Base-by-base conservation (phyloP, 148 eudicot species). In the Vaccinium myrtillus region DNA sequence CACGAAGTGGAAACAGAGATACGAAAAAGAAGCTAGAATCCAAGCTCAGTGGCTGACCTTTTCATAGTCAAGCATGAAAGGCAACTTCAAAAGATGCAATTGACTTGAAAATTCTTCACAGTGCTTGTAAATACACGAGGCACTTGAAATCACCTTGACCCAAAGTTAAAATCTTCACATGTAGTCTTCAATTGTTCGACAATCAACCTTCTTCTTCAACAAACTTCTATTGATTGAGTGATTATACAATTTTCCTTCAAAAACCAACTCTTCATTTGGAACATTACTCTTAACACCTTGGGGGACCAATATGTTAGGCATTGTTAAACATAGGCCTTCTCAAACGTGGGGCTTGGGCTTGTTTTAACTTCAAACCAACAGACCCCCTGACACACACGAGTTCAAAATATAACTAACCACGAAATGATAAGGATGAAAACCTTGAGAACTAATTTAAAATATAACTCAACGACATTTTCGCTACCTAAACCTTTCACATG, bases 361-460 rank as follows among this genome's bases (percentile, higher is more conserved):
- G 93, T 90, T 92, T 84, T 91, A 90, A 90, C 93, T 92, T 90
- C 93, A 93, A 93, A 93, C 94, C 91, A 91, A 91, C 90, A 87
- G 80, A 92, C 92, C 93, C 94, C 96, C 94, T 93, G 94, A 91
- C 94, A 93, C 94, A 93, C 91, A 86, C 92, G 94, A 93, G 90
- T 92, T 91, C 84, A 91, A 89, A 90, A 88, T 84, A 90, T 86
- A 91, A 87, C 88, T 78, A 71, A 50, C 87, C 86, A 85, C 84
- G 88, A 89, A 91, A 81, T 80, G 59, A 81, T 79, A 87, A 76
- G 81, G 50, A 88, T 53, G 75, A 78, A 80, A 80, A 70, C 76
- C 77, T 80, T 55, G 50, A 48, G 78, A 46, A 87, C 77, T 81
- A 82, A 50, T 75, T 85, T 61, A 50, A 65, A 75, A 65, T 46